phyloP scores from a whole-genome alignment of 1,284 basidiomycete species.

The Puccinia polysora region DNA sequence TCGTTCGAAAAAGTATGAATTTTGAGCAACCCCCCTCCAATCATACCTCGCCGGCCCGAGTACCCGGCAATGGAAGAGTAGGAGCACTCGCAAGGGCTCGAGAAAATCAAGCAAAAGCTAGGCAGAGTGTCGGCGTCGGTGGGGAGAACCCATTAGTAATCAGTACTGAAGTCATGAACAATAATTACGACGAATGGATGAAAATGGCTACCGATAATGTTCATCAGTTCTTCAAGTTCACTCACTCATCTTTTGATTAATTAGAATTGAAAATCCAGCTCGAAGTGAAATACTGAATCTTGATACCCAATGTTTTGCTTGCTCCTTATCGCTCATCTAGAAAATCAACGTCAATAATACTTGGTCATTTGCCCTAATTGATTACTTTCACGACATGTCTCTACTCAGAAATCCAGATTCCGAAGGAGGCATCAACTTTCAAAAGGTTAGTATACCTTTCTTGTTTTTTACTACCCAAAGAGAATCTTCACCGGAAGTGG shows the following conservation, averaged over 20 bases:
- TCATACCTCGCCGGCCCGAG: conserved; percentile 20
- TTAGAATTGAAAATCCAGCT: neutral
- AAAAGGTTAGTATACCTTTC: conserved; percentile 21
- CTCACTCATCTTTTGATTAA: neutral
- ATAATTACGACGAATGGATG: conserved; percentile 99
- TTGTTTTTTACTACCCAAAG: neutral
- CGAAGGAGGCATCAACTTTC: conserved; percentile 58
- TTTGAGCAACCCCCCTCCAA: conserved; percentile 7
- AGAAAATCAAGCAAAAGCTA: conserved; percentile 30
- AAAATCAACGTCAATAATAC: conserved; percentile 99
- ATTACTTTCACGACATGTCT: conserved; percentile 99
- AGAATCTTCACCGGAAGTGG: no score
- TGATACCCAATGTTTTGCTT: neutral
- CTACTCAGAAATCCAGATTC: conserved; percentile 84
- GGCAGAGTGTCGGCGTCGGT: conserved; percentile 20
- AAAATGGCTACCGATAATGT: conserved; percentile 99
- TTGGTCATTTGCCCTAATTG: conserved; percentile 96
- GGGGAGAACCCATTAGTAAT: conserved; percentile 32
- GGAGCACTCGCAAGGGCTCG: conserved; percentile 38
- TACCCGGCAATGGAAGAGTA: conserved; percentile 17
- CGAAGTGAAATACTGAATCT: neutral
- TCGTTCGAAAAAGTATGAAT: conserved; percentile 29
- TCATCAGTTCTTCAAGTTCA: conserved; percentile 49
- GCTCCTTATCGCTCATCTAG: conserved; percentile 55
- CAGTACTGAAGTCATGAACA: conserved; percentile 67